A percentile compares a stretch with the other conserved stretches of the same genome.
These are phyloP conservation scores for Besnoitia besnoiti DNA, from an alignment of 169 alveolate species.

Conservation along the genomic window DNA sequence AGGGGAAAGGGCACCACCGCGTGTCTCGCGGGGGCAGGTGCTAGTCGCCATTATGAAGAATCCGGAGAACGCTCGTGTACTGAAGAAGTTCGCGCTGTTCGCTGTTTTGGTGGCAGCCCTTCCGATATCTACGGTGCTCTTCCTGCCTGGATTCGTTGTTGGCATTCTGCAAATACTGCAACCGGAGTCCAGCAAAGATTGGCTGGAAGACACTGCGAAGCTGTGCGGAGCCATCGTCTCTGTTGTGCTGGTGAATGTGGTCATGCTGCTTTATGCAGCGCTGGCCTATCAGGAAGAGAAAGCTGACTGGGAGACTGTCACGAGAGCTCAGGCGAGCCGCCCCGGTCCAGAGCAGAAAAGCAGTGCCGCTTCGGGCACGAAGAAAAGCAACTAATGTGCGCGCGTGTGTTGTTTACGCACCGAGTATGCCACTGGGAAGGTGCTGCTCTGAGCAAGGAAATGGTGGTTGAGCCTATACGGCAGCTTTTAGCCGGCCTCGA, in stretches of 20 bases:
- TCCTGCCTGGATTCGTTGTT: background rate
- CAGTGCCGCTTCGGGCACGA: background rate
- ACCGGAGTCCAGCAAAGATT: background rate
- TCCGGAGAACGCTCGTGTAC: background rate
- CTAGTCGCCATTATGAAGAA: background rate
- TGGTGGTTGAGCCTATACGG: too few relatives aligned
- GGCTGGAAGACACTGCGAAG: background rate
- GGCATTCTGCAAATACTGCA: background rate
- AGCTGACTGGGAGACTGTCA: slow-evolving; percentile 2
- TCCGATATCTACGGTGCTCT: background rate
- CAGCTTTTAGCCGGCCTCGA: too few relatives aligned
- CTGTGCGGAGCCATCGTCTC: background rate
- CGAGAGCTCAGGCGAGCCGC: background rate
- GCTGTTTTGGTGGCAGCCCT: background rate
- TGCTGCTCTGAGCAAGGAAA: too few relatives aligned
- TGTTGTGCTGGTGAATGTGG: background rate
- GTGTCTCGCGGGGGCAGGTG: background rate
- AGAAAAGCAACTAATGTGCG: background rate
- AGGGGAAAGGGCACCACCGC: background rate
- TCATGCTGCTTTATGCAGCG: background rate
- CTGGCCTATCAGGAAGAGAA: slow-evolving; percentile 2
- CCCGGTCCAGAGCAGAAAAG: background rate
- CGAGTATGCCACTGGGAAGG: background rate
- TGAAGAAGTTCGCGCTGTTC: background rate
- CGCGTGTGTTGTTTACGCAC: background rate